Evolutionary conservation across 2,329 filamentous ascomycete genomes (phyloP).

Genomic region (Penicillium sp.): DNA sequence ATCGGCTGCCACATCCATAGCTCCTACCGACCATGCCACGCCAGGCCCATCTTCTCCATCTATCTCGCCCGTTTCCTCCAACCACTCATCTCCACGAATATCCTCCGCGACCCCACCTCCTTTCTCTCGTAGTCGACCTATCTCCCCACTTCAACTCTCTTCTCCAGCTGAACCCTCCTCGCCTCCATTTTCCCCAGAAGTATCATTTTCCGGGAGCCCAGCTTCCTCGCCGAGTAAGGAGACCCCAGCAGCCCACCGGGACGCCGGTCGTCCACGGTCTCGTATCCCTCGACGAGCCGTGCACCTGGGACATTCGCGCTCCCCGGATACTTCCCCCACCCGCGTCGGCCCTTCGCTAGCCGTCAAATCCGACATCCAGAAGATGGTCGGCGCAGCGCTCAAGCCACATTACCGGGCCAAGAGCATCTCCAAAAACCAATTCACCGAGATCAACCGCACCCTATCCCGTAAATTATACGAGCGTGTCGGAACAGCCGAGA

Average conservation of each 20-base stretch:
- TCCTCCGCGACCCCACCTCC: slow-evolving; percentile 40
- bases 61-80: slow-evolving; percentile 40
- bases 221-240: slow-evolving; percentile 17
- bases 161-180: slow-evolving; percentile 31
- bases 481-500: slow-evolving; percentile 51
- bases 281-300: slow-evolving; percentile 25
- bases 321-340: slow-evolving; percentile 64
- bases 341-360: slow-evolving; percentile 66
- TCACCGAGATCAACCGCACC: slow-evolving; percentile 84
- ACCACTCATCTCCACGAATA: slow-evolving; percentile 38
- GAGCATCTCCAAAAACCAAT: slow-evolving; percentile 80
- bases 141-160: slow-evolving; percentile 35
- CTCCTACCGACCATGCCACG: slow-evolving; percentile 34
- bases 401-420: slow-evolving; percentile 77
- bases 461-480: slow-evolving; percentile 86
- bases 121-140: slow-evolving; percentile 29
- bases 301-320: slow-evolving; percentile 33
- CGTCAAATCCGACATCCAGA: slow-evolving; percentile 82
- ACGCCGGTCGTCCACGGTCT: slow-evolving; percentile 17
- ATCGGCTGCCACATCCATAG: slow-evolving; percentile 35
- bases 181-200: slow-evolving; percentile 61
- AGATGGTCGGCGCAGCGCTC: slow-evolving; percentile 77
- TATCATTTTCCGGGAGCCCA: slow-evolving; percentile 60
- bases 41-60: slow-evolving; percentile 42
- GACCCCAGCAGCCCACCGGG: slow-evolving; percentile 10